Percentiles rank a stretch among this genome's conserved stretches.
These are phyloP conservation scores for Neopestalotiopsis sp. DNA, from an alignment of 2,329 filamentous ascomycete species.

Conservation along the genomic window DNA sequence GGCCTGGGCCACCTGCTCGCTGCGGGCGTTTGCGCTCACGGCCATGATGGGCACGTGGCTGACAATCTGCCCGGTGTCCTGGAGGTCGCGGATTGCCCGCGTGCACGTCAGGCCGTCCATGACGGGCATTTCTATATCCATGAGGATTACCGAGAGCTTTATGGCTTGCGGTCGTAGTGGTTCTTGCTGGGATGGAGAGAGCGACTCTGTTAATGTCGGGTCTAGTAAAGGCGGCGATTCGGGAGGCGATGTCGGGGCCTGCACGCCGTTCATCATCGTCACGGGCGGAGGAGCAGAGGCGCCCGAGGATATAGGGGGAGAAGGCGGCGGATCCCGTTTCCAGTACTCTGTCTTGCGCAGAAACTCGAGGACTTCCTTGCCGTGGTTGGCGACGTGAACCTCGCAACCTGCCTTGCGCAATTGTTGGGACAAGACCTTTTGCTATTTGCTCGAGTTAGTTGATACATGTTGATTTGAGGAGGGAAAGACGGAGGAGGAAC, in stretches of 20 bases:
- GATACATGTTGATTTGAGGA: no score
- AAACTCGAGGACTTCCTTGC: slow-evolving; percentile 64
- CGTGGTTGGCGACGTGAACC: slow-evolving; percentile 68
- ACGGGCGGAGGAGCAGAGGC: neutral
- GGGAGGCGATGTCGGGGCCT: neutral
- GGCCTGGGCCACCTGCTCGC: slow-evolving; percentile 74
- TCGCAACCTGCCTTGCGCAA: slow-evolving; percentile 63
- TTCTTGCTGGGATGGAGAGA: slow-evolving; percentile 23
- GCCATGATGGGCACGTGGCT: slow-evolving; percentile 76
- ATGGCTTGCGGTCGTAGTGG: slow-evolving; percentile 35
- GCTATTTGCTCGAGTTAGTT: slow-evolving; percentile 29
- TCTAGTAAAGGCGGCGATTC: neutral
- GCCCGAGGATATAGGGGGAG: slow-evolving; percentile 16
- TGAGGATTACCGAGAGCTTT: slow-evolving; percentile 71
- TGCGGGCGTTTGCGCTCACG: slow-evolving; percentile 79
- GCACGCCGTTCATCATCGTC: neutral
- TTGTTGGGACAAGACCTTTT: slow-evolving; percentile 66
- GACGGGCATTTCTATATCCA: slow-evolving; percentile 84
- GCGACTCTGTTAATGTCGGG: neutral
- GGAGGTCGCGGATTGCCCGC: slow-evolving; percentile 69
- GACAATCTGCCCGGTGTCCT: slow-evolving; percentile 66
- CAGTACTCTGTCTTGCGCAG: slow-evolving; percentile 62
- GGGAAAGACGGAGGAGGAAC: neutral
- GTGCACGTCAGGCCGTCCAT: slow-evolving; percentile 83
- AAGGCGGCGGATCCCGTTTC: slow-evolving; percentile 45